Evolutionary conservation across 495 filamentous ascomycete species (phyloP), one percentile per base, ranked within the genome.

Genomic region (Penicillium paradoxum): DNA sequence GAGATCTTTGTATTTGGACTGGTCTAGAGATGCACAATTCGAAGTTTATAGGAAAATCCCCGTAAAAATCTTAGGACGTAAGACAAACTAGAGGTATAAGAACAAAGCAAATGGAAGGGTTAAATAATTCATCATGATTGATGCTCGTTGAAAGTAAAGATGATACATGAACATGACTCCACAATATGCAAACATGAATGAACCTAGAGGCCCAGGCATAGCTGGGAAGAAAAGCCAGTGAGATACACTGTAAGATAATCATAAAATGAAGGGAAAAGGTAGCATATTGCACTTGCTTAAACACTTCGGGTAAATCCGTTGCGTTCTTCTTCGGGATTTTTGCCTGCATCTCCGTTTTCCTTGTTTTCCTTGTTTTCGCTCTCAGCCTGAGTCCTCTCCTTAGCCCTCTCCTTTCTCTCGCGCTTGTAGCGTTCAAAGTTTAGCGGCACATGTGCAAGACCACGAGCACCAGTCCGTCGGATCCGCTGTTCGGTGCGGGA

Each of bases 401-500:
- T 41, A 19, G 39, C 49, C 25, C 58, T 67, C n/a, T 57, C 44
- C 37, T 55, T 49, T 27, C 58, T 66, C 11, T 58, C 53, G 27
- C 49, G 54, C 42, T 61, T 61, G n/a, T 60, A 52, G 0, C 62
- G 59, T 0, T 61, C 60, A 27, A 72, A 67, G 38, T 74, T 59
- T 33, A 75, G 45, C 0, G 72, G 70, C 47, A 73, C 73, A 38
- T 73, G 72, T 3, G 73, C 72, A 47, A 75, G 48, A 0, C 73
- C 73, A 40, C 67, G 70, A 10, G 64, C 72, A 2, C 72, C 72
- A 3, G 73, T 74, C 18, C 64, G 39, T 21, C 73, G 58, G 13
- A 75, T 66, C 22, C 73, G 61, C 48, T 73, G 66, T 46, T 75
- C 72, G 1, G 72, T 72, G 5, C 69, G 69, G 48, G 73, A 75